A percentile compares a stretch with the other conserved stretches of the same genome.
Conservation (phyloP, 1,284 basidiomycete genomes). For the Austroboletus sp. region DNA sequence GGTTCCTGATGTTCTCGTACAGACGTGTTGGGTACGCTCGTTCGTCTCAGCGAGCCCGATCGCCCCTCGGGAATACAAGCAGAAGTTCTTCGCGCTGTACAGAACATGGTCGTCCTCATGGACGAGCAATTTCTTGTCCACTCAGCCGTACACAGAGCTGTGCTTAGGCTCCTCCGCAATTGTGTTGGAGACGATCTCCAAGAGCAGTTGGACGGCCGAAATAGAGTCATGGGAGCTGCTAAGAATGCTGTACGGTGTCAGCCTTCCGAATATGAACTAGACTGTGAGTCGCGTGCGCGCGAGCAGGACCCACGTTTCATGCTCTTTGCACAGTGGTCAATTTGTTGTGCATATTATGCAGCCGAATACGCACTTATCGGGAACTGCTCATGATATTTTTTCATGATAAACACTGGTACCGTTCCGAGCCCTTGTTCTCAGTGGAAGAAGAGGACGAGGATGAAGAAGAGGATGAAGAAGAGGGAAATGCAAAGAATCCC, state of each 20-base stretch:
- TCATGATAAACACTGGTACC: constrained; percentile 83
- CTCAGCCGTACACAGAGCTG: constrained; percentile 82
- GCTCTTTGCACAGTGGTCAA: constrained; percentile 64
- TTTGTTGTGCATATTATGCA: constrained; percentile 84
- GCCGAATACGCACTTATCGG: constrained; percentile 80
- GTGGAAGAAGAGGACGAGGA: constrained; percentile 65
- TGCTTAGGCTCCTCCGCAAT: constrained; percentile 77
- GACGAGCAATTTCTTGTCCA: constrained; percentile 90
- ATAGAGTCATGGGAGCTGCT: constrained; percentile 75
- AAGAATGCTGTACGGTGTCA: constrained; percentile 58
- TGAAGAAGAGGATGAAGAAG: constrained; percentile 46
- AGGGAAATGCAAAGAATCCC: constrained; percentile 23
- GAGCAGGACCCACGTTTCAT: not conserved
- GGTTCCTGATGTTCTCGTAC: constrained; percentile 7
- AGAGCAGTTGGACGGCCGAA: constrained; percentile 71
- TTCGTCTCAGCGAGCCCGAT: constrained; percentile 76
- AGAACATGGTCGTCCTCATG: constrained; percentile 82
- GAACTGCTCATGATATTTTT: constrained; percentile 94
- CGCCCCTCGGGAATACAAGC: constrained; percentile 80
- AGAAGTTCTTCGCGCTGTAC: constrained; percentile 75
- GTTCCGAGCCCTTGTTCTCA: constrained; percentile 59
- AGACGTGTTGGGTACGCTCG: constrained; percentile 82
- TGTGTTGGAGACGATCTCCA: constrained; percentile 89
- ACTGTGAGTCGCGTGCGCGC: constrained; percentile 48
- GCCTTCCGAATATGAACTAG: constrained; percentile 80